Conservation (phyloP, 768 basidiomycete species). For the Tricholoma saponaceum region DNA sequence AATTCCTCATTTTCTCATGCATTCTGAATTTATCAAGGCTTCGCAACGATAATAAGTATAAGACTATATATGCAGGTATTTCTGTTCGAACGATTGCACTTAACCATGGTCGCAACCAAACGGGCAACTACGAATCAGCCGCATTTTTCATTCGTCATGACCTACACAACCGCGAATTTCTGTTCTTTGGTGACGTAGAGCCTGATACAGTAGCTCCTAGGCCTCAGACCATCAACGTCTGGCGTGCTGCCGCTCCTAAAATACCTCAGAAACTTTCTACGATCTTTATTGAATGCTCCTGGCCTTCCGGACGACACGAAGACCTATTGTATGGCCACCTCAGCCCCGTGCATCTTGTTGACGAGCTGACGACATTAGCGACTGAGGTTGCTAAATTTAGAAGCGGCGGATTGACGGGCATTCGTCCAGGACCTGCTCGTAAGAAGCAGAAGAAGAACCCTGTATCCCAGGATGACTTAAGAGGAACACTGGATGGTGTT, state of each 20-base stretch:
- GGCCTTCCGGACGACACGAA: slow-evolving; percentile 65
- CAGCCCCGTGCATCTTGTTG: slow-evolving; percentile 70
- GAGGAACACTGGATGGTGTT: slow-evolving; percentile 53
- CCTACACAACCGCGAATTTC: slow-evolving; percentile 58
- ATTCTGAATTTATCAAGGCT: slow-evolving; percentile 33
- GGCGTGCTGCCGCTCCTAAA: slow-evolving; percentile 77
- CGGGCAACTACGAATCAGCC: slow-evolving; percentile 63
- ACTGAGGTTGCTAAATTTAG: slow-evolving; percentile 55
- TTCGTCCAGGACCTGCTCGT: slow-evolving; percentile 25
- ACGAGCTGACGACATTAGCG: slow-evolving; percentile 72
- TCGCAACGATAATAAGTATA: slow-evolving; percentile 48
- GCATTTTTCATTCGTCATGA: slow-evolving; percentile 85
- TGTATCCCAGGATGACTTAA: slow-evolving; percentile 38
- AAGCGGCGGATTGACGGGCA: slow-evolving; percentile 18
- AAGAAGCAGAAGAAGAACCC: slow-evolving; percentile 39
- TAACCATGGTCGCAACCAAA: slow-evolving; percentile 61
- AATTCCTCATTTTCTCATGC: slow-evolving; percentile 5
- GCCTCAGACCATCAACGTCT: slow-evolving; percentile 66
- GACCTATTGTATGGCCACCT: slow-evolving; percentile 82
- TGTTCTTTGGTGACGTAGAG: slow-evolving; percentile 95
- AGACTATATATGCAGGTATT: slow-evolving; percentile 45
- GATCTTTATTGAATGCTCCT: slow-evolving; percentile 97
- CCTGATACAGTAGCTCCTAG: slow-evolving; percentile 65
- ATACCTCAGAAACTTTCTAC: slow-evolving; percentile 64
- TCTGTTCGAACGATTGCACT: slow-evolving; percentile 67